These are phyloP conservation scores for Barbarea vulgaris DNA, from an alignment of 345 rosid species.

Conservation along the genomic window DNA sequence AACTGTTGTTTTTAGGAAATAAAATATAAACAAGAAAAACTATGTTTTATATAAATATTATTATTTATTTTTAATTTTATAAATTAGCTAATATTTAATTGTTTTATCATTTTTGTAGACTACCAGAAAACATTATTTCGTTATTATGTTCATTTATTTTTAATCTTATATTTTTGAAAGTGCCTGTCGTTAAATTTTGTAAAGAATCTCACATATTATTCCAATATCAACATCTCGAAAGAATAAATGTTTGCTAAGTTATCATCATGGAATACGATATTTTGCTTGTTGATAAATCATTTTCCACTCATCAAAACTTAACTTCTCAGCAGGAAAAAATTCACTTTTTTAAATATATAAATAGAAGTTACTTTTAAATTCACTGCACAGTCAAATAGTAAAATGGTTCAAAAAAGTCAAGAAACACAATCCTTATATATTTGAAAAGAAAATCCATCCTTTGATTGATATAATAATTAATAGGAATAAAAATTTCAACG, in stretches of 20 bases:
- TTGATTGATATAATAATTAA: conserved; percentile 23
- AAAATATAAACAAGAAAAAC: neutral
- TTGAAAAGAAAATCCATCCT: neutral
- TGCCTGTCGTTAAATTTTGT: neutral
- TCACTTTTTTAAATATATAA: neutral
- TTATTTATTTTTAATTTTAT: neutral
- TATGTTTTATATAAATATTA: neutral
- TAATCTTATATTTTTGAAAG: neutral
- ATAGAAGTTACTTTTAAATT: neutral
- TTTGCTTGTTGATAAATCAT: neutral
- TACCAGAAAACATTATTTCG: neutral
- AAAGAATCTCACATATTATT: conserved; percentile 17
- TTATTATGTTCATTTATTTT: neutral
- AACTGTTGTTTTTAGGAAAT: neutral
- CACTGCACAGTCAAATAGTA: neutral
- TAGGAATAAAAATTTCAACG: conserved; percentile 10
- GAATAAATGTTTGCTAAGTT: conserved; percentile 15
- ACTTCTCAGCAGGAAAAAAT: neutral
- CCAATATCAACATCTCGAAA: conserved; percentile 33
- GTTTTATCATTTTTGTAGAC: neutral
- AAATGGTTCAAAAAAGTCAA: conserved; percentile 17
- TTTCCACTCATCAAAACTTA: neutral
- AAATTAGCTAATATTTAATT: neutral
- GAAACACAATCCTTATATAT: conserved; percentile 28
- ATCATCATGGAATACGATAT: neutral